These are phyloP conservation scores for Starmera amethionina DNA, from an alignment of 805 yeast genomes.

Conservation along the genomic window DNA sequence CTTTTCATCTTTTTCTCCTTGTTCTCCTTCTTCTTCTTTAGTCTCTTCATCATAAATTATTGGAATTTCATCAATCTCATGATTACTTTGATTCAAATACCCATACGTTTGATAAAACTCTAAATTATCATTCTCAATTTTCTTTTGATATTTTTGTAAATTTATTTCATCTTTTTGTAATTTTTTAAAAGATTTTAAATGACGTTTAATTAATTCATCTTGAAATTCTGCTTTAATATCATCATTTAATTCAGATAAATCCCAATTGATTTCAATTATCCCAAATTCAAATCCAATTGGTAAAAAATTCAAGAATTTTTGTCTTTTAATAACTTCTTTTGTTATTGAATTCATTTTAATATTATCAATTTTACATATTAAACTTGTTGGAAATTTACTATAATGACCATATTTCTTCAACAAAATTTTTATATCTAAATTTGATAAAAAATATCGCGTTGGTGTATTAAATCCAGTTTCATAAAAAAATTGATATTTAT, in stretches of 20 bases:
- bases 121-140: constrained; percentile 46
- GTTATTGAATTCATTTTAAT: constrained; percentile 43
- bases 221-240: constrained; percentile 38
- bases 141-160: constrained; percentile 42
- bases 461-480: constrained; percentile 67
- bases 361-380: constrained; percentile 58
- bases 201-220: constrained; percentile 47
- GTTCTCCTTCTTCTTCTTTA: constrained; percentile 4
- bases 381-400: constrained; percentile 54
- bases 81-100: constrained; percentile 33
- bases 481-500: constrained; percentile 42
- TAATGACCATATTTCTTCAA: constrained; percentile 53
- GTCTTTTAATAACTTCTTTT: constrained; percentile 44
- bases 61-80: constrained; percentile 28
- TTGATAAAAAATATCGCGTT: constrained; percentile 59
- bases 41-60: constrained; percentile 17
- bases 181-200: constrained; percentile 38
- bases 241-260: constrained; percentile 28
- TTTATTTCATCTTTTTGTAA: constrained; percentile 52
- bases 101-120: constrained; percentile 38
- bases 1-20: constrained; percentile 9
- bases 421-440: constrained; percentile 71
- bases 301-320: constrained; percentile 69
- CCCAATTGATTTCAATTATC: constrained; percentile 82
- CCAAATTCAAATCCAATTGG: constrained; percentile 83